Conservation (phyloP, 2,329 filamentous ascomycete genomes). For the Chaetomiaceae sp. region DNA sequence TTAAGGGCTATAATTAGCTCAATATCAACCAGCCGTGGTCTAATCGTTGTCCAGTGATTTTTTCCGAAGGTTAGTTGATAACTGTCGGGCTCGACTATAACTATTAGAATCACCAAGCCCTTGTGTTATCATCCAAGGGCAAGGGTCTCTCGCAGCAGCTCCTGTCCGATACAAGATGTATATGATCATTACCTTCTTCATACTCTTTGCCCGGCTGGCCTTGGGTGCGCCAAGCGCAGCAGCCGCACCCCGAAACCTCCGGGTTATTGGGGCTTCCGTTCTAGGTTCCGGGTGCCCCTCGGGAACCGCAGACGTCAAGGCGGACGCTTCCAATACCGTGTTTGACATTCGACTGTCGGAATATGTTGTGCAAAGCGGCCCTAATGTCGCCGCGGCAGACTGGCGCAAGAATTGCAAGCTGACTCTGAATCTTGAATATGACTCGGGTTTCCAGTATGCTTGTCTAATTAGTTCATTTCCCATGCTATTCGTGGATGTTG, state of each 20-base stretch:
- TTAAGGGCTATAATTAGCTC: no score
- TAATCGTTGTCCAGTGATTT: no score
- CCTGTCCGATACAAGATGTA: no score
- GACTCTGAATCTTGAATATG: slow-evolving; percentile 20
- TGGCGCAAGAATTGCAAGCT: slow-evolving; percentile 22
- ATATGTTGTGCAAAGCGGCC: slow-evolving; percentile 12
- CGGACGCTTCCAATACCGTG: slow-evolving; percentile 9
- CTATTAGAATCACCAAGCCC: no score
- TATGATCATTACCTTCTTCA: no score
- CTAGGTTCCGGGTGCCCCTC: slow-evolving; percentile 8
- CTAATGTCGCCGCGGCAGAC: slow-evolving; percentile 12
- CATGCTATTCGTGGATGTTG: background rate
- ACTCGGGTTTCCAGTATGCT: slow-evolving; percentile 19
- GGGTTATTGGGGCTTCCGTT: slow-evolving; percentile 6
- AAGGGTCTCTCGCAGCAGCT: no score
- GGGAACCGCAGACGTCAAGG: slow-evolving; percentile 9
- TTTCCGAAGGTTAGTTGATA: no score
- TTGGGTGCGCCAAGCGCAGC: background rate
- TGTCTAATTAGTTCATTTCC: background rate
- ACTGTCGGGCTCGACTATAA: no score
- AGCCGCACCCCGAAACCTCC: slow-evolving; percentile 4
- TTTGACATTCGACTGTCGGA: slow-evolving; percentile 17
- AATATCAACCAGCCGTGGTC: no score
- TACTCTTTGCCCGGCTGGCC: no score
- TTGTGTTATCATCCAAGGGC: no score